Conservation (phyloP, 257 asterid species). For the Marsdenia floribunda region DNA sequence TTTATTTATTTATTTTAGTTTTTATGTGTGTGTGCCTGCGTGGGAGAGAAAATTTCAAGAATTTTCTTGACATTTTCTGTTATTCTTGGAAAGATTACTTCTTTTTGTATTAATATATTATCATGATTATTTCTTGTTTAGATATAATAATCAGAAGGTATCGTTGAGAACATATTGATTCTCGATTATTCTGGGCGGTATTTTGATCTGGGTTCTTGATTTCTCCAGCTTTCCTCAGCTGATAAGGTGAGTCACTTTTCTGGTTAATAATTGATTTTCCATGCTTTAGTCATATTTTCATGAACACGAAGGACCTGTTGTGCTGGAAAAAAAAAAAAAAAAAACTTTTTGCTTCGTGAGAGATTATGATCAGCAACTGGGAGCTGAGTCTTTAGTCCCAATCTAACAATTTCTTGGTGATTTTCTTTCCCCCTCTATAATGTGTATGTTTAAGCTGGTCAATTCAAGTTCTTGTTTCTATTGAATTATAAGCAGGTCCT, state of each 20-base stretch:
- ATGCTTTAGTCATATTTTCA: conserved; percentile 1
- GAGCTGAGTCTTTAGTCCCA: conserved; percentile 10
- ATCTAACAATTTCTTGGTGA: conserved; percentile 9
- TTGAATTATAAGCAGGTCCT: background rate
- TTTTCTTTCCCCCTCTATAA: background rate
- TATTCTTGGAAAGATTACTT: conserved; percentile 4
- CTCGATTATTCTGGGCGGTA: conserved; percentile 20
- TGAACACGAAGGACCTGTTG: conserved; percentile 12
- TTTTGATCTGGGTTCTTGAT: conserved; percentile 38
- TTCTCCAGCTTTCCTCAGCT: conserved; percentile 23
- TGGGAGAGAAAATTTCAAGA: background rate
- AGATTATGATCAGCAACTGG: background rate
- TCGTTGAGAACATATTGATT: conserved; percentile 14
- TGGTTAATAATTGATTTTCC: background rate
- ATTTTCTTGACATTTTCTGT: background rate
- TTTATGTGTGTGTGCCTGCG: no score
- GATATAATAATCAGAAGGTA: background rate
- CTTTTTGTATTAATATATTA: no score
- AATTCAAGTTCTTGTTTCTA: background rate
- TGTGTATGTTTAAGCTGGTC: background rate
- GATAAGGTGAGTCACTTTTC: conserved; percentile 43
- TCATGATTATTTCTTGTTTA: background rate
- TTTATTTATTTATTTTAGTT: background rate
- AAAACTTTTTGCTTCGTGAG: background rate
- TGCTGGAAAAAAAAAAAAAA: conserved; percentile 8